Base-by-base conservation (phyloP, 2,329 filamentous ascomycete genomes). In the Colletotrichum chlorophyti region DNA sequence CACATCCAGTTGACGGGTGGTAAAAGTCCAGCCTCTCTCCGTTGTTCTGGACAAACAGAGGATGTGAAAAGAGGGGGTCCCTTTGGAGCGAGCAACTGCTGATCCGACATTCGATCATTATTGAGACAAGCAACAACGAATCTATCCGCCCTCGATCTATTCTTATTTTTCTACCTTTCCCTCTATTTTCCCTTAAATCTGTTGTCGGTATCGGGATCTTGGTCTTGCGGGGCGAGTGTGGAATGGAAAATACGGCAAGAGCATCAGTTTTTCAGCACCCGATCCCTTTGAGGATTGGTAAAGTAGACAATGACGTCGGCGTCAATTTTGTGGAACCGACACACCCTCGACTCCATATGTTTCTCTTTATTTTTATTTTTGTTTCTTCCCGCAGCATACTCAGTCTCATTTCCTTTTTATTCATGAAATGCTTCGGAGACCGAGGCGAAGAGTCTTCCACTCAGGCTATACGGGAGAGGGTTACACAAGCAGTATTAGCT, bases 291-390 rank as follows among this genome's bases (percentile, higher is more conserved):
- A 15, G 55, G 54, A 43, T n/a, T 17, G 51, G 35, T n/a, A n/a
- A 49, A 24, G 50, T 58, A 58, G 53, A 58, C 17, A 34, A 41
- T 11, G 41, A 58, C 34, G 41, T 53, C 17, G 23, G 48, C 34
- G 48, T 53, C 48, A 35, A 19, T 14, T n/a, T 9, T 31, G 19
- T n/a, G 27, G 40, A 35, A 47, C 29, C 8, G 26, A 34, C 45
- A 29, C 21, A 48, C 21, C n/a, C 24, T 17, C n/a, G 34, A 53
- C 34, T 23, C 24, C 26, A 21, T n/a, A 24, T 23, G n/a, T 6
- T 40, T 46, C 23, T 31, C 9, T 26, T 38, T 41, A 15, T 19
- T 23, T 5, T 21, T 29, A 14, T 23, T 42, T 10, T 2, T 42
- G n/a, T 42, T 11, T 29, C n/a, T 27, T 29, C 7, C 40, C 40